Evolutionary conservation across 2,329 filamentous ascomycete species (phyloP).

Genomic region (Coniella vitis): DNA sequence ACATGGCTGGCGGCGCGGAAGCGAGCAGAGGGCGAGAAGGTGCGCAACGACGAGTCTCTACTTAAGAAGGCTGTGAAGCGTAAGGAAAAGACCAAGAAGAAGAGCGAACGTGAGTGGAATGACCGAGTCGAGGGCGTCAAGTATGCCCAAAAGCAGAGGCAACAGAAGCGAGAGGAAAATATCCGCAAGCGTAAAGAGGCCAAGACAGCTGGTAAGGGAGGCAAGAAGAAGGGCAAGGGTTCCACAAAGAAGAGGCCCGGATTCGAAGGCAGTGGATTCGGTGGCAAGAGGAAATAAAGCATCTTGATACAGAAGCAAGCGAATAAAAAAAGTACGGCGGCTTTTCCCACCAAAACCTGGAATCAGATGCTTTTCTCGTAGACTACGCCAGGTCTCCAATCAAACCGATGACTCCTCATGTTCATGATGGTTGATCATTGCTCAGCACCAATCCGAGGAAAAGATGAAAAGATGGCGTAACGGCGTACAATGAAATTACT

Average conservation of each 20-base stretch:
- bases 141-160: conserved; percentile 69
- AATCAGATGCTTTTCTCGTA: no score
- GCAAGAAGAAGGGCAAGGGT: conserved; percentile 47
- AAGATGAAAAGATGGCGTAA: no score
- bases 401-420: no score
- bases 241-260: conserved; percentile 55
- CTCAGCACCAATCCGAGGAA: no score
- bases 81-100: conserved; percentile 82
- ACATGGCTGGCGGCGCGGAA: conserved; percentile 87
- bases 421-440: no score
- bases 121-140: conserved; percentile 66
- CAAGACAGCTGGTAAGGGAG: conserved; percentile 53
- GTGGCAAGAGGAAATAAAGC: conserved; percentile 39
- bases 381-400: no score
- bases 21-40: conserved; percentile 80
- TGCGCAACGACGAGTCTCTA: conserved; percentile 76
- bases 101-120: conserved; percentile 84
- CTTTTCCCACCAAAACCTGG: no score
- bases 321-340: no score
- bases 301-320: neutral
- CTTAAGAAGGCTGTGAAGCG: conserved; percentile 94
- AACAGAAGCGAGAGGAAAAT: conserved; percentile 78
- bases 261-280: conserved; percentile 58
- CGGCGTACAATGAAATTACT: no score
- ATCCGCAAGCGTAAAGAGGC: conserved; percentile 67